Base-by-base conservation (phyloP, 352 stramenopile genomes). In the Peronospora belbahrii region DNA sequence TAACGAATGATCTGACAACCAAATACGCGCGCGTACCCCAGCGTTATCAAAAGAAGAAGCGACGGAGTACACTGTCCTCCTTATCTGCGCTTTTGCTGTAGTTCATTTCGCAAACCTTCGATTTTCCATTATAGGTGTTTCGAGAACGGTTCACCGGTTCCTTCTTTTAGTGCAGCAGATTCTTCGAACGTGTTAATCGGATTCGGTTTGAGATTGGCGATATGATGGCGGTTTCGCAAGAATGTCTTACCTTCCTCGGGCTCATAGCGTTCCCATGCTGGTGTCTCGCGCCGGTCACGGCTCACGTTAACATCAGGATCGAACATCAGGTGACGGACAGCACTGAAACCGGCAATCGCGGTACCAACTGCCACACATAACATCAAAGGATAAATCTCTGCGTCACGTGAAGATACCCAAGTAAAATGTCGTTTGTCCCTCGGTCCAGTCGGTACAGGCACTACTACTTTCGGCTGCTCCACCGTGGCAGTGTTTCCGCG, bases 301-400 rank as follows among this genome's bases (percentile, higher is more conserved):
- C 48, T 58, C 18, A 69, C 4, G 15, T 52, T 72, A n/a, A 69
- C 52, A 13, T 68, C 58, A 8, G 62, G 62, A 23, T 72, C 57
- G 11, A 56, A 25, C n/a, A 44, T 31, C 39, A 66, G 1, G 10
- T 72, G 55, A 13, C 51, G 50, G 30, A 43, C 15, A 14, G 42
- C 27, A 35, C 51, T 63, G 35, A 60, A 58, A 30, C 31, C 14
- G 5, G 53, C 53, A 9, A 72, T 54, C 24, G 3, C 37, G 1
- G 64, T 3, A 4, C 32, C 58, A 17, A 52, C 30, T 0, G 42
- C 43, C 13, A 72, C 55, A 37, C 62, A 72, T 3, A 67, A 42
- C 1, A 65, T 32, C 32, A 72, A 30, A 1, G 62, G 62, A 14
- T 64, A 67, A 18, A 69, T 62, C 36, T 70, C 62, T 3, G 33